Evolutionary conservation across 768 basidiomycete genomes (phyloP).

Genomic region (Rhodotorula diobovata): DNA sequence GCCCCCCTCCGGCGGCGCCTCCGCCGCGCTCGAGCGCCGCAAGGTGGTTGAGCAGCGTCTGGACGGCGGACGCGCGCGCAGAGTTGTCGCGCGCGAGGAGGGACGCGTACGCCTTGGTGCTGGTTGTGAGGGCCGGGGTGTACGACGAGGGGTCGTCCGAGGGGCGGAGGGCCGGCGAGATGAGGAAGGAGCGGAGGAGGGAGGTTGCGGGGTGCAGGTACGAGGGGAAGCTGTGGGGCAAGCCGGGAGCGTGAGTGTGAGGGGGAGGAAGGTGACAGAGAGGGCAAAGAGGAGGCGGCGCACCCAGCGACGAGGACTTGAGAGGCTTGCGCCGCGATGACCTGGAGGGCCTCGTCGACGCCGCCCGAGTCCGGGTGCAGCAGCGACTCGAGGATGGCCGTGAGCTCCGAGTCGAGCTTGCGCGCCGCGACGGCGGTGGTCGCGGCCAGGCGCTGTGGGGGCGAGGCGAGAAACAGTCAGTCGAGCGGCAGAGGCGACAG

Average conservation of each 20-base stretch:
- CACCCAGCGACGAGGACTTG: neutral
- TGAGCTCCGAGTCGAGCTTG: neutral
- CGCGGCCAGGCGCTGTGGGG: slow-evolving; percentile 4
- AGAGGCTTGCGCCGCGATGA: neutral
- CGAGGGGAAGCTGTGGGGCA: neutral
- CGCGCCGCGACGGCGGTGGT: slow-evolving; percentile 3
- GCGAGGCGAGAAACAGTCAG: slow-evolving; percentile 7
- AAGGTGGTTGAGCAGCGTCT: slow-evolving; percentile 89
- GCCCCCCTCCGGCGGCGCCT: neutral
- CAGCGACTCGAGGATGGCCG: slow-evolving; percentile 14
- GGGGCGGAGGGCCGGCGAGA: slow-evolving; percentile 1
- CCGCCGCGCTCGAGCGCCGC: slow-evolving; percentile 46
- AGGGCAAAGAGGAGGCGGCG: neutral
- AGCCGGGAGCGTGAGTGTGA: no score
- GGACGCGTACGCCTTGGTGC: neutral
- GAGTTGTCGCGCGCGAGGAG: slow-evolving; percentile 57
- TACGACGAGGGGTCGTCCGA: neutral
- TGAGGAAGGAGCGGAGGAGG: slow-evolving; percentile 4
- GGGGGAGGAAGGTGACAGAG: no score
- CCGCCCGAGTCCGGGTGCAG: slow-evolving; percentile 10
- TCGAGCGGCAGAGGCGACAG: neutral
- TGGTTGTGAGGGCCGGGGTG: neutral
- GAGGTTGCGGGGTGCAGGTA: neutral
- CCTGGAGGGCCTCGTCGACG: slow-evolving; percentile 10
- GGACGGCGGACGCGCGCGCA: slow-evolving; percentile 86